Evolutionary conservation across 73 alveolate species (phyloP), one percentile per base, ranked within the genome.

Genomic region (Paramecium sexaurelia): DNA sequence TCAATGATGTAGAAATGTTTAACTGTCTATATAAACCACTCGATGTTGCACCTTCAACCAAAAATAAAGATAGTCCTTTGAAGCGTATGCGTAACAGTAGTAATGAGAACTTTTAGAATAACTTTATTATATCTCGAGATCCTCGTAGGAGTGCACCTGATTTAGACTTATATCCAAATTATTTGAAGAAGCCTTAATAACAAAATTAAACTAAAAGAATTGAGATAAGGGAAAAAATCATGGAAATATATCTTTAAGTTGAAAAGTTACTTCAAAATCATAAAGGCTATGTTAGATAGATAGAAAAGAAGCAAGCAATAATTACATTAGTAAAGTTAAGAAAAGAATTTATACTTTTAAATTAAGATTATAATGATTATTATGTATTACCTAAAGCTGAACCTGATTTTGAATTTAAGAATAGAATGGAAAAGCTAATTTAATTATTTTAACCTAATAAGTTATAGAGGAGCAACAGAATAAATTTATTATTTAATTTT

Each of bases 341-440:
- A 41, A 78, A 78, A 41, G 90, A 78, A 22, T 78, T 78, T 6
- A 2, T 29, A 24, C 90, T 78, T 22, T 41, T 78, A 39, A 78
- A 78, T 78, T 78, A 78, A 9, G 90, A 78, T 78, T 78, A 41
- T 45, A 78, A 78, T 45, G 90, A 78, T 78, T 78, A 24, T 45
- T 78, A 78, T 78, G 11, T 78, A 8, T 26, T 45, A 22, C 75
- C 73, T 20, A 20, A 78, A 41, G 32, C 40, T 5, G 55, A 78
- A 13, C 61, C 71, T 40, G 90, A 78, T 26, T 6, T 29, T 24
- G 61, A 78, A 43, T 43, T 78, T 45, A 8, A 17, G 19, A 41
- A 32, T 43, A 39, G 73, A 6, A 29, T 22, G 40, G 90, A 78
- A 10, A 45, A 24, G 55, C 10, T 78, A 11, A 78, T 29, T 8